phyloP scores from a whole-genome alignment of 2,329 filamentous ascomycete genomes.

The Pseudogymnoascus sp. region DNA sequence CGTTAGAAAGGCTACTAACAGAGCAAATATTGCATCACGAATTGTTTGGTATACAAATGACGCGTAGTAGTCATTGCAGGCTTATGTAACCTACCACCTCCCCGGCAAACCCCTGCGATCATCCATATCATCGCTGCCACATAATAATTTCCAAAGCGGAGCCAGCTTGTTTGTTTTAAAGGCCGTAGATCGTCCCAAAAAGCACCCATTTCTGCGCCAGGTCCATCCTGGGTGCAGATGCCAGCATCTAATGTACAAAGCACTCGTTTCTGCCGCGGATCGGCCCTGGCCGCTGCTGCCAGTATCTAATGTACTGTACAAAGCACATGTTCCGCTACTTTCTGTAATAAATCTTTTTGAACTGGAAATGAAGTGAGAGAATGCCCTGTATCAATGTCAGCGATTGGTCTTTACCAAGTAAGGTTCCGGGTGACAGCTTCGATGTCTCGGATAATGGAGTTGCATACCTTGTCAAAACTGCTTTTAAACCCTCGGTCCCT shows the following conservation, averaged over 20 bases:
- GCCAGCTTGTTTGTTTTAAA: neutral
- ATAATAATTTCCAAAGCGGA: neutral
- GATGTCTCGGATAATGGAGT: neutral
- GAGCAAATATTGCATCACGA: conserved; percentile 2
- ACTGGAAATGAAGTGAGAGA: conserved; percentile 93
- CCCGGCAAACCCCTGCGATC: neutral
- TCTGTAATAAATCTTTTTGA: conserved; percentile 72
- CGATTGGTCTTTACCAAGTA: neutral
- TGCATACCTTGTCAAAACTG: conserved; percentile 91
- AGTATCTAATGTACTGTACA: conserved; percentile 6
- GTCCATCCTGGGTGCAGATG: neutral
- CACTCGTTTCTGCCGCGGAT: conserved; percentile 12
- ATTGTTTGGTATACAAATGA: conserved; percentile 3
- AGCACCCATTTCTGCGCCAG: neutral
- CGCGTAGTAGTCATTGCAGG: neutral
- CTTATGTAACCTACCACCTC: neutral
- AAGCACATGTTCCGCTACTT: conserved; percentile 34
- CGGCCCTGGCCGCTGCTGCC: neutral
- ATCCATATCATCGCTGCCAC: neutral
- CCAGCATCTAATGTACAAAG: neutral
- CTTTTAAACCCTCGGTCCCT: conserved; percentile 90
- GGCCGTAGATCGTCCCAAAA: neutral
- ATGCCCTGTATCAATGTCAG: conserved; percentile 59
- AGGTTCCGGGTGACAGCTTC: neutral
- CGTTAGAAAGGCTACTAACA: neutral